Conservation (phyloP, 2,329 filamentous ascomycete genomes). For the Keithomyces neogunnii region DNA sequence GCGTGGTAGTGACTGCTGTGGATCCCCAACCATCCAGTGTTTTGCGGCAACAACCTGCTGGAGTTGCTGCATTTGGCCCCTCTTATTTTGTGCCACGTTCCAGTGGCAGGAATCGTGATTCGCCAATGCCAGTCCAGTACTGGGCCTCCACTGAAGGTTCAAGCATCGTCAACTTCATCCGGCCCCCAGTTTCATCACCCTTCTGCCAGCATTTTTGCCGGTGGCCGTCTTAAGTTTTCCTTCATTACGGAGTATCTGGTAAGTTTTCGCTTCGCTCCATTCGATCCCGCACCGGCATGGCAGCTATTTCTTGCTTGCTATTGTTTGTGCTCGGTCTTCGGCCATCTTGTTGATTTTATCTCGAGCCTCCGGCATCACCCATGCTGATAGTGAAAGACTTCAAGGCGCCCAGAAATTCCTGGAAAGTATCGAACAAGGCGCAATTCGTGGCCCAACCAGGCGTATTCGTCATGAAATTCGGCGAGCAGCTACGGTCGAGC, state of each 20-base stretch:
- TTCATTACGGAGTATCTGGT: not conserved
- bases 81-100: constrained; percentile 15
- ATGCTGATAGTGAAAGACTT: constrained; percentile 49
- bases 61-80: not conserved
- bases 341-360: too few relatives aligned
- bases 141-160: not conserved
- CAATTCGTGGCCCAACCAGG: constrained; percentile 36
- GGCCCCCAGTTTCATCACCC: too few relatives aligned
- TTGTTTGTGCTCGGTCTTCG: too few relatives aligned
- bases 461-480: constrained; percentile 70
- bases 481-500: constrained; percentile 91
- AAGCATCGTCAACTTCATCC: too few relatives aligned
- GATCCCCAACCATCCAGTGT: not conserved
- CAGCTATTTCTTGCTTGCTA: not conserved
- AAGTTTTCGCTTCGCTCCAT: constrained; percentile 1
- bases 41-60: not conserved
- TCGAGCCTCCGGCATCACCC: constrained; percentile 12
- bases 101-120: constrained; percentile 13
- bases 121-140: constrained; percentile 11
- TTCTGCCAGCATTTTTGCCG: not conserved
- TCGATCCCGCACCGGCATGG: not conserved
- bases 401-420: constrained; percentile 32
- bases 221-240: not conserved
- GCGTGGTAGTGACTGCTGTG: not conserved
- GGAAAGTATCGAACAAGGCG: constrained; percentile 26